Evolutionary conservation across 208 protist genomes (phyloP), one percentile per base, ranked within the genome.

Genomic region (Crithidia fasciculata): DNA sequence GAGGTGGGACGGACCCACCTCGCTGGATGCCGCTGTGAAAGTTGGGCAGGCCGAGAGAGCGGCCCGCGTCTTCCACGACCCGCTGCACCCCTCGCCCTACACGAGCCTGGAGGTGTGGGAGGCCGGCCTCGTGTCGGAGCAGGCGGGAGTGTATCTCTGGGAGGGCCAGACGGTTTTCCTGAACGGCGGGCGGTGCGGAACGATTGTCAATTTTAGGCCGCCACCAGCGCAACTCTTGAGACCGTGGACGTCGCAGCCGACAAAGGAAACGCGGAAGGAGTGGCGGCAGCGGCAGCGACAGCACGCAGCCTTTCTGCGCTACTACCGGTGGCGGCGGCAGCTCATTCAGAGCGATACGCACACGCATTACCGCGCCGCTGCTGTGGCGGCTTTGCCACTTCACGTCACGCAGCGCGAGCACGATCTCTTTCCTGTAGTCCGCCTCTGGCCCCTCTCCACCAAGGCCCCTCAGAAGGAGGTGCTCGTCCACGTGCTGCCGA

Each of bases 31-130:
- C 28, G 28, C 28, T 28, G 28, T 28, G 28, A 28, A 28, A 28
- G 28, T 28, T 28, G 28, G 28, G 28, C 28, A 28, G 28, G 45
- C 62, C 2, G 43, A 56, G 44, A 67, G 47, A 19, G 36, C 52
- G 2, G 47, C 43, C 43, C 62, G 49, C 19, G 62, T 43, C 37
- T 13, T 67, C 36, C 62, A 67, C 49, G 43, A 15, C 18, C 62
- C 62, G 6, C 47, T 43, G 8, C 52, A 54, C 37, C 62, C 62
- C 36, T 67, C 62, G 5, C 18, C 57, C 7, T 72, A 60, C 62
- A 81, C 68, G 9, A 81, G 79, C 61, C 66, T 66, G 5, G 72
- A 82, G 13, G 13, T 89, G 16, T 89, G 84, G 84, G 76, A 81
- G 70, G 74, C 84, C 8, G 66, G 67, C 15, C 40, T 86, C 15